Base-by-base conservation (phyloP, 495 filamentous ascomycete genomes). In the Aspergillus conjunctus region DNA sequence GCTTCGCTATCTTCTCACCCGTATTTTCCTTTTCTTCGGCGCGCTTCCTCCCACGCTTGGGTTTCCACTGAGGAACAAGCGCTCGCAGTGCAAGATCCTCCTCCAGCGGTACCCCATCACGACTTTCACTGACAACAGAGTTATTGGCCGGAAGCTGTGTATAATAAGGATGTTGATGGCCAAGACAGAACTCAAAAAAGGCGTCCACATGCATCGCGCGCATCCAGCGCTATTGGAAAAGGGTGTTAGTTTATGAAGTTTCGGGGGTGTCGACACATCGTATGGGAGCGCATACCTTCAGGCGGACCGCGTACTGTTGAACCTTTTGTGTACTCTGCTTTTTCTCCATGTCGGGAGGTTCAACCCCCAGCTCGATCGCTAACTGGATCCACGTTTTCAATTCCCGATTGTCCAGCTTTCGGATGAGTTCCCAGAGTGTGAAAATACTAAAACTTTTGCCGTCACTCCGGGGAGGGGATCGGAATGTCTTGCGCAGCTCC, bases 141-240 rank as follows among this genome's bases (percentile, higher is more conserved):
- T 83, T 78, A 4, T 74, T 68, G 21, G 79, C 75, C 6, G 94
- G 94, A 10, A 96, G 84, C 56, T 96, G 86, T 18, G 86, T 89
- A 77, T 89, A 96, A 72, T 98, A 98, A 0, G 81, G 64, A 72
- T 96, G 92, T 15, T 83, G 80, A 55, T 93, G 92, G 34, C 87
- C 85, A 34, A 93, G 80, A 11, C 94, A 84, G 69, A 91, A 97
- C 67, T 96, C 92, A 71, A 97, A 97, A 70, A 97, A 98, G 17
- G 93, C 90, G 80, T 97, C 92, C 20, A 98, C 85, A 69, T 97
- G 94, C 91, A 96, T 96, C 1, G 94, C 93, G 68, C 91, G 91
- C 91, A 98, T 94, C 94, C 94, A 98, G 59, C 94, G 85, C 90
- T 97, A 61, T 57, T 10, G 21, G 4, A 48, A 11, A 44, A 17